Conservation (phyloP, 441 rosid genomes). For the Adansonia madagascariensis region DNA sequence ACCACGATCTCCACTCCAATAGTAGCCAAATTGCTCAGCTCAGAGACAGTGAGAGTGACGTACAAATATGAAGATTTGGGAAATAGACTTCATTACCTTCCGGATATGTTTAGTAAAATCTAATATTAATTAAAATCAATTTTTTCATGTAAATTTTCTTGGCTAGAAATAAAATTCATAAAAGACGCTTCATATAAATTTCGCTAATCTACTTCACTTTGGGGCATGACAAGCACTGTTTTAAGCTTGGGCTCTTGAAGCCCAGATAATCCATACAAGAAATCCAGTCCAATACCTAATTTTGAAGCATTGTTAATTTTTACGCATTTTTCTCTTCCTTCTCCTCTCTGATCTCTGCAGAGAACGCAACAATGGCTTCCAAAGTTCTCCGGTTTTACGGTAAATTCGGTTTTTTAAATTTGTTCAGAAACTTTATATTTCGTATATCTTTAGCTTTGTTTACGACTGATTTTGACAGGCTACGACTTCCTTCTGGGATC, state of each 20-base stretch:
- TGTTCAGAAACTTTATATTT: background rate
- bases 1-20: too few relatives aligned
- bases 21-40: background rate
- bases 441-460: background rate
- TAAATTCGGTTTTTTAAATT: constrained; percentile 19
- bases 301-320: background rate
- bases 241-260: background rate
- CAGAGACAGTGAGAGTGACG: too few relatives aligned
- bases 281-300: too few relatives aligned
- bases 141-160: too few relatives aligned
- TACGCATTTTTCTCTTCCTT: background rate
- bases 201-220: too few relatives aligned
- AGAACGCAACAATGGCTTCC: constrained; percentile 38
- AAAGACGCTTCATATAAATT: too few relatives aligned
- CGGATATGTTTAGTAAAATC: too few relatives aligned
- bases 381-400: constrained; percentile 51
- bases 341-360: background rate
- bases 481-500: constrained; percentile 80
- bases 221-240: too few relatives aligned
- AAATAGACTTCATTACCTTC: too few relatives aligned
- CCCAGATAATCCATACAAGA: background rate
- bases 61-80: too few relatives aligned
- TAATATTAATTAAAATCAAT: too few relatives aligned
- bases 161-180: too few relatives aligned
- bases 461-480: constrained; percentile 44